These are phyloP conservation scores for Boletus eberwhitei DNA, from an alignment of 768 basidiomycete genomes.

Conservation along the genomic window DNA sequence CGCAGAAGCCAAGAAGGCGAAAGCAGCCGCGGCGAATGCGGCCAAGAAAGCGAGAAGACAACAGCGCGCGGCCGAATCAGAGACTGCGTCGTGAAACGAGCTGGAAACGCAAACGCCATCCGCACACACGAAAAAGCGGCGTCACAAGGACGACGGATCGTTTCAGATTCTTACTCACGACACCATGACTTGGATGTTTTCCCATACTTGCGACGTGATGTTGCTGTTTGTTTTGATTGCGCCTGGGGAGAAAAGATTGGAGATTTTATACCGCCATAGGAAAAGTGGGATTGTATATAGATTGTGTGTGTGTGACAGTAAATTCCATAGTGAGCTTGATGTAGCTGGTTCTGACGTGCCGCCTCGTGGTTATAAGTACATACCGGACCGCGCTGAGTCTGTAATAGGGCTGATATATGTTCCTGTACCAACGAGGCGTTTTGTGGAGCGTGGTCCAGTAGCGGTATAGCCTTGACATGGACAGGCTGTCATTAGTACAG, in stretches of 20 bases:
- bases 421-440: conserved; percentile 15
- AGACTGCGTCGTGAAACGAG: conserved; percentile 3
- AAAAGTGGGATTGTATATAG: not conserved
- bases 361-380: conserved; percentile 3
- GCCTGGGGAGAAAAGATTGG: not conserved
- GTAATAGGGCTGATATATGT: not conserved
- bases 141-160: not conserved
- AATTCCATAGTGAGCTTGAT: not conserved
- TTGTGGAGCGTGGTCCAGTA: conserved; percentile 13
- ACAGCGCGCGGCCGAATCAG: conserved; percentile 50
- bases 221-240: conserved; percentile 5
- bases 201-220: conserved; percentile 2
- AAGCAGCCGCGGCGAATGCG: conserved; percentile 82
- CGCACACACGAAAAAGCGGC: not conserved
- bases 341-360: conserved; percentile 5
- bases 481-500: conserved; percentile 21
- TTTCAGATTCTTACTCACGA: conserved; percentile 6
- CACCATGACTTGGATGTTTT: not conserved
- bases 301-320: not conserved
- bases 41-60: conserved; percentile 85
- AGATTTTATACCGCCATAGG: not conserved
- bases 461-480: conserved; percentile 24
- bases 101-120: not conserved
- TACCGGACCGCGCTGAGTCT: conserved; percentile 6
- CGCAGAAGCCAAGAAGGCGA: conserved; percentile 80